Evolutionary conservation across 2,329 filamentous ascomycete genomes (phyloP).

Genomic region (Aspergillus eucalypticola): DNA sequence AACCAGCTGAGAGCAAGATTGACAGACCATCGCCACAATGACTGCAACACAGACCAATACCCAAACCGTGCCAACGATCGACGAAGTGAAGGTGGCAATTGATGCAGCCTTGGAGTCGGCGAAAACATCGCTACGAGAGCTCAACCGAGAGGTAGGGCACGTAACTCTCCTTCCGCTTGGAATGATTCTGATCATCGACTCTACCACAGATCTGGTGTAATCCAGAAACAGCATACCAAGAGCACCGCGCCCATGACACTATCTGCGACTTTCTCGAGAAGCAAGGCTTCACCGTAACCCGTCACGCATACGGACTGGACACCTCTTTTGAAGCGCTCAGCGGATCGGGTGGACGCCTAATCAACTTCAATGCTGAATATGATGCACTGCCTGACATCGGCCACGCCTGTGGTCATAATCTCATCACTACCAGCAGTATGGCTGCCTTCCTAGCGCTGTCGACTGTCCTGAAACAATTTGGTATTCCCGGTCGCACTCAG

Average conservation of each 20-base stretch:
- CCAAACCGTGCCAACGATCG: slow-evolving; percentile 6
- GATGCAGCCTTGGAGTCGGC: slow-evolving; percentile 22
- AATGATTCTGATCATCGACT: background rate
- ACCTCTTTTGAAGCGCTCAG: slow-evolving; percentile 54
- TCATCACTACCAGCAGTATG: slow-evolving; percentile 40
- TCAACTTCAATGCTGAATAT: slow-evolving; percentile 48
- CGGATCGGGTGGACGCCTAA: slow-evolving; percentile 41
- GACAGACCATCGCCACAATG: slow-evolving; percentile 17
- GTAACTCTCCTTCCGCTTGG: no score
- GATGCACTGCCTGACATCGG: slow-evolving; percentile 44
- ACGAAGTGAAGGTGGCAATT: slow-evolving; percentile 25
- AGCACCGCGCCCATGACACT: slow-evolving; percentile 54
- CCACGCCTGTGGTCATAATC: slow-evolving; percentile 45
- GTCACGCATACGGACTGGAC: slow-evolving; percentile 53
- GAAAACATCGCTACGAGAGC: slow-evolving; percentile 23
- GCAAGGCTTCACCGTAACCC: slow-evolving; percentile 50
- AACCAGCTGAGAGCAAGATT: background rate
- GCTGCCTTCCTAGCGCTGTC: slow-evolving; percentile 50
- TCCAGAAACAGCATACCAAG: slow-evolving; percentile 55
- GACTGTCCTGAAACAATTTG: slow-evolving; percentile 43
- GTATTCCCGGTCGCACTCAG: slow-evolving; percentile 40
- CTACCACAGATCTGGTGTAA: slow-evolving; percentile 45
- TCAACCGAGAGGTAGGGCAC: slow-evolving; percentile 29
- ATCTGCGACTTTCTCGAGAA: slow-evolving; percentile 49
- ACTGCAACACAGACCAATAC: slow-evolving; percentile 12